Evolutionary conservation across 2,329 filamentous ascomycete genomes (phyloP).

Genomic region (Xylariaceae sp.): DNA sequence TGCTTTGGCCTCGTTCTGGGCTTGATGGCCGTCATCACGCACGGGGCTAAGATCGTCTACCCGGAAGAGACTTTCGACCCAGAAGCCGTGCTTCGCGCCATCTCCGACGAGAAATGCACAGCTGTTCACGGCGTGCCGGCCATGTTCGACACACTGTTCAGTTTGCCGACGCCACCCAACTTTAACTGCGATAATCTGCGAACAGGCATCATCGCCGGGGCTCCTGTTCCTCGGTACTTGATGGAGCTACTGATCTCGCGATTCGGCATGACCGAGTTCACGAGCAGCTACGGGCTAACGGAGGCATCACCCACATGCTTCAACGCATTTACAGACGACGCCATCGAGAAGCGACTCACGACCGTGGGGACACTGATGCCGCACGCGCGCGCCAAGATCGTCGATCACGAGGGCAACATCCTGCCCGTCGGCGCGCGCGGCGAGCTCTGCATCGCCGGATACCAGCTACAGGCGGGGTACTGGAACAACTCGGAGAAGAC

Average conservation of each 20-base stretch:
- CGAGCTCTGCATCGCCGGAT: constrained; percentile 80
- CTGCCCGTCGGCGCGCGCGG: constrained; percentile 73
- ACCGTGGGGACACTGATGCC: constrained; percentile 81
- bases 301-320: constrained; percentile 83
- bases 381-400: constrained; percentile 78
- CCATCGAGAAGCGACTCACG: constrained; percentile 68
- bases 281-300: constrained; percentile 74
- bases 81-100: constrained; percentile 67
- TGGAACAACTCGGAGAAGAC: constrained; percentile 79
- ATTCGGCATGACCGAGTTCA: constrained; percentile 78
- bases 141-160: constrained; percentile 76
- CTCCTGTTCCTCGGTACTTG: constrained; percentile 75
- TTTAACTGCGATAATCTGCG: constrained; percentile 62
- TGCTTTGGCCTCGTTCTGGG: constrained; percentile 84
- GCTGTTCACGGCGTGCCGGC: constrained; percentile 82
- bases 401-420: constrained; percentile 69
- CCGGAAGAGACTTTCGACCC: constrained; percentile 78
- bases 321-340: constrained; percentile 78
- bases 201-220: constrained; percentile 81
- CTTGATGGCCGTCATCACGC: constrained; percentile 73
- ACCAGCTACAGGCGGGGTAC: constrained; percentile 73
- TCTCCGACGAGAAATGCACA: constrained; percentile 72
- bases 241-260: constrained; percentile 75
- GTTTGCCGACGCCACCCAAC: constrained; percentile 49
- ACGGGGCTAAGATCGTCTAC: constrained; percentile 78